Percentiles rank a stretch among this genome's conserved stretches.
Conservation (phyloP, 2,329 filamentous ascomycete species). For the Ophiostoma sp. region DNA sequence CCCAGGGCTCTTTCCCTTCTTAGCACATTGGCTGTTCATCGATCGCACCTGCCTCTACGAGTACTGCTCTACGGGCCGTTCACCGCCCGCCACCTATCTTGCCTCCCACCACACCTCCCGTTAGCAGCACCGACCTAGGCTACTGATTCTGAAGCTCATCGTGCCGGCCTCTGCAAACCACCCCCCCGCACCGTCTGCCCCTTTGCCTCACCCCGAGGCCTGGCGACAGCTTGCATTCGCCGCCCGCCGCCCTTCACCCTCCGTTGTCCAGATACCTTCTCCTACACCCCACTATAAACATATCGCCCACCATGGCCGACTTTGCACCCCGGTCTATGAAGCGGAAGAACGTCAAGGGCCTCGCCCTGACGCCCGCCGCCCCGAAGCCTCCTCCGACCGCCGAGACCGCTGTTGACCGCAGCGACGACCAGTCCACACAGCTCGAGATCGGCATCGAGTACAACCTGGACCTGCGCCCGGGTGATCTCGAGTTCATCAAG, state of each 20-base stretch:
- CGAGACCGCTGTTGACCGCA: slow-evolving; percentile 62
- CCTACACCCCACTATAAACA: not conserved
- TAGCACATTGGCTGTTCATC: slow-evolving; percentile 3
- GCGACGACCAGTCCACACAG: slow-evolving; percentile 55
- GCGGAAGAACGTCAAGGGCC: slow-evolving; percentile 94
- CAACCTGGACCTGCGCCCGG: slow-evolving; percentile 82
- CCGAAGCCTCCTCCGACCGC: slow-evolving; percentile 67
- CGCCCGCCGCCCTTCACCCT: not conserved
- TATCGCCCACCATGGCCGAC: slow-evolving; percentile 49
- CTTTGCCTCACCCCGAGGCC: not conserved
- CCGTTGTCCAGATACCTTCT: not conserved
- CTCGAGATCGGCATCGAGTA: slow-evolving; percentile 98
- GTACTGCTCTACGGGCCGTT: not conserved
- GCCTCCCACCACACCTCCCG: not conserved
- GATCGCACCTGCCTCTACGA: slow-evolving; percentile 16
- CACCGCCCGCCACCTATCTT: slow-evolving; percentile 15
- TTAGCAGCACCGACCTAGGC: not conserved
- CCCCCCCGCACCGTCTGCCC: not conserved
- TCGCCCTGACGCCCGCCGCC: slow-evolving; percentile 74
- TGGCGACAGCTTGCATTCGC: not conserved
- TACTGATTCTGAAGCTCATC: not conserved
- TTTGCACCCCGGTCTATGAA: slow-evolving; percentile 79
- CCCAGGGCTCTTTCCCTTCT: slow-evolving; percentile 12
- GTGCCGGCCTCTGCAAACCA: slow-evolving; percentile 1
- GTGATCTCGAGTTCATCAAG: slow-evolving; percentile 88